phyloP scores from a whole-genome alignment of 192 early-diverging fungal species.

The Chytriomyces sp. region DNA sequence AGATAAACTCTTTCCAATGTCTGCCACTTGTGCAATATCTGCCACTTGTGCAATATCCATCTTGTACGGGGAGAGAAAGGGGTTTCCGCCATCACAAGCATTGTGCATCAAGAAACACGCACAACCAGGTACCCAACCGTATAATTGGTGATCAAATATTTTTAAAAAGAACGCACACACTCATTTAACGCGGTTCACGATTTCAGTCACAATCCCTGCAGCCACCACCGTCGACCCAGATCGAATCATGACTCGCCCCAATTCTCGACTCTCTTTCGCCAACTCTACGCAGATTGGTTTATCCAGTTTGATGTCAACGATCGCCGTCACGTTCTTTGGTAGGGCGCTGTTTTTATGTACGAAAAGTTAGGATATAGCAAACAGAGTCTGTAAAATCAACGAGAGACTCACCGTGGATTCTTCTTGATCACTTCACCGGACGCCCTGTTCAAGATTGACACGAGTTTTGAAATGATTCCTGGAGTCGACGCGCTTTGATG shows the following conservation, averaged over 20 bases:
- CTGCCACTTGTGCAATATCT: neutral
- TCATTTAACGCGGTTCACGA: constrained; percentile 36
- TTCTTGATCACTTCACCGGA: constrained; percentile 86
- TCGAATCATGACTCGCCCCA: constrained; percentile 88
- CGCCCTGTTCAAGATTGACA: constrained; percentile 77
- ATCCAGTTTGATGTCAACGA: constrained; percentile 78
- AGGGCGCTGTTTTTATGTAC: constrained; percentile 38
- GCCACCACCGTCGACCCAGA: constrained; percentile 85
- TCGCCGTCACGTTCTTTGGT: constrained; percentile 70
- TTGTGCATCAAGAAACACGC: neutral
- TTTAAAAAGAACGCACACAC: neutral
- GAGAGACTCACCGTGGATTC: constrained; percentile 67
- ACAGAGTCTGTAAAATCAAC: constrained; percentile 45
- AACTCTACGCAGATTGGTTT: constrained; percentile 84
- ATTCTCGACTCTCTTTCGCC: constrained; percentile 83
- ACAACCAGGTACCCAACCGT: neutral
- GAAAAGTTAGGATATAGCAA: constrained; percentile 43
- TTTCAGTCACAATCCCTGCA: constrained; percentile 67
- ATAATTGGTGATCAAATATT: neutral
- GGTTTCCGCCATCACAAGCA: too few species aligned
- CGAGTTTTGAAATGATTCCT: constrained; percentile 74
- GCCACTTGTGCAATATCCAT: neutral
- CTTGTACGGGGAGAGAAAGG: too few species aligned
- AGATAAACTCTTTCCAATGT: too few species aligned
- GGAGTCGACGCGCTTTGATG: constrained; percentile 83